phyloP scores from a whole-genome alignment of 495 filamentous ascomycete species.

The Cudoniella acicularis region DNA sequence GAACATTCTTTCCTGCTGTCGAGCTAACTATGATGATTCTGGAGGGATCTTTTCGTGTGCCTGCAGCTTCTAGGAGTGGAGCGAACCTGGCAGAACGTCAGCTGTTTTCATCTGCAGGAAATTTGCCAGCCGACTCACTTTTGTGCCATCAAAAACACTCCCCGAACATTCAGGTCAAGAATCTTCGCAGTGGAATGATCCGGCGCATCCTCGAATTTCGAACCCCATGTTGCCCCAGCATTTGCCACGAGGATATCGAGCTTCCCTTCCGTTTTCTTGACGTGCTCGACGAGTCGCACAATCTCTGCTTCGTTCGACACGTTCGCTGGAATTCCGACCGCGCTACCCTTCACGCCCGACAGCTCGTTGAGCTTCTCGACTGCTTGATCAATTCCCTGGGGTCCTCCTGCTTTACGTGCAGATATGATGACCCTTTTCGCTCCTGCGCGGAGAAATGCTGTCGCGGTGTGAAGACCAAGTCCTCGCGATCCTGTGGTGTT shows the following conservation, averaged over 20 bases:
- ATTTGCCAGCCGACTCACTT: conserved; percentile 1
- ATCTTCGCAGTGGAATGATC: conserved; percentile 35
- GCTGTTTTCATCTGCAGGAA: not conserved
- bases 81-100: conserved; percentile 24
- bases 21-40: conserved; percentile 36
- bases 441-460: conserved; percentile 38
- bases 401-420: conserved; percentile 33
- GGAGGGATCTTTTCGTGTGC: conserved; percentile 32
- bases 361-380: conserved; percentile 38
- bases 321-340: conserved; percentile 39
- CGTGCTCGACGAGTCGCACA: conserved; percentile 31
- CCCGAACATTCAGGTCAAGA: conserved; percentile 39
- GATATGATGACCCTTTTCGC: conserved; percentile 37
- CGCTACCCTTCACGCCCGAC: conserved; percentile 30
- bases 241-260: conserved; percentile 40
- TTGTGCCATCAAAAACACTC: conserved; percentile 31
- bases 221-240: conserved; percentile 40
- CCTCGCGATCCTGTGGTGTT: conserved; percentile 28
- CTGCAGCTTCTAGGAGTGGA: conserved; percentile 32
- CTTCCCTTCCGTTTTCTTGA: conserved; percentile 30
- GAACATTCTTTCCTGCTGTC: conserved; percentile 34
- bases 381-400: conserved; percentile 30
- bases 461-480: conserved; percentile 38
- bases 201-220: conserved; percentile 38
- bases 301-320: conserved; percentile 36